Percentiles rank a stretch among this genome's conserved stretches.
phyloP scores from a whole-genome alignment of 371 early-diverging fungal species.

The Lichtheimia ornata region DNA sequence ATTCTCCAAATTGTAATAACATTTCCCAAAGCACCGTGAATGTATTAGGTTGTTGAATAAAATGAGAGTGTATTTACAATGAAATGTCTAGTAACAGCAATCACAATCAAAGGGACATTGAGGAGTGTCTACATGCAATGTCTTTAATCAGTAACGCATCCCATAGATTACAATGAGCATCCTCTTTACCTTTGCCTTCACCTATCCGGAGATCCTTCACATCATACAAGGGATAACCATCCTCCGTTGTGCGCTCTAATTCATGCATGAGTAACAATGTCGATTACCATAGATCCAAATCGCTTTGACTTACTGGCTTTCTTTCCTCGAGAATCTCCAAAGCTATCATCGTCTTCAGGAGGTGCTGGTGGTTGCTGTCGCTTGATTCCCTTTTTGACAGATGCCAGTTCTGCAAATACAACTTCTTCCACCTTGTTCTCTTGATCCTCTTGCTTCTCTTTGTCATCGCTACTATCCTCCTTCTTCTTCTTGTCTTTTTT shows the following conservation, averaged over 20 bases:
- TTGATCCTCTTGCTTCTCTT: conserved; percentile 20
- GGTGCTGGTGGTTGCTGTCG: conserved; percentile 23
- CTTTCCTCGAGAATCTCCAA: conserved; percentile 51
- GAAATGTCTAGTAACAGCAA: conserved; percentile 39
- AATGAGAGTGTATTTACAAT: not conserved
- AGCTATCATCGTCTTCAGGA: conserved; percentile 31
- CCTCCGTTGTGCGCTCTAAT: conserved; percentile 51
- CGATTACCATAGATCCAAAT: not conserved
- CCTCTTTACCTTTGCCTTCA: conserved; percentile 27
- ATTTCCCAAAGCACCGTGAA: not conserved
- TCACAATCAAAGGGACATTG: conserved; percentile 52
- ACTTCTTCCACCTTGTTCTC: conserved; percentile 38
- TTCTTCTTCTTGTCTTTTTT: conserved; percentile 15
- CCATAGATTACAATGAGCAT: not conserved
- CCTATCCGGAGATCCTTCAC: conserved; percentile 47
- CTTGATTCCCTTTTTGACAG: conserved; percentile 35
- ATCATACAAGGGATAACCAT: conserved; percentile 55
- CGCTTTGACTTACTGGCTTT: conserved; percentile 37
- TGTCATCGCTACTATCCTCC: conserved; percentile 9
- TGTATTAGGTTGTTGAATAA: not conserved
- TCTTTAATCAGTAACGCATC: not conserved
- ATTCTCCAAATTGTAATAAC: conserved; percentile 64
- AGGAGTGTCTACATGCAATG: conserved; percentile 36
- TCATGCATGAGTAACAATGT: not conserved
- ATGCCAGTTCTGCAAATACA: conserved; percentile 49